Conservation (phyloP, 1,284 basidiomycete species). For the Microbotryum intermedium region DNA sequence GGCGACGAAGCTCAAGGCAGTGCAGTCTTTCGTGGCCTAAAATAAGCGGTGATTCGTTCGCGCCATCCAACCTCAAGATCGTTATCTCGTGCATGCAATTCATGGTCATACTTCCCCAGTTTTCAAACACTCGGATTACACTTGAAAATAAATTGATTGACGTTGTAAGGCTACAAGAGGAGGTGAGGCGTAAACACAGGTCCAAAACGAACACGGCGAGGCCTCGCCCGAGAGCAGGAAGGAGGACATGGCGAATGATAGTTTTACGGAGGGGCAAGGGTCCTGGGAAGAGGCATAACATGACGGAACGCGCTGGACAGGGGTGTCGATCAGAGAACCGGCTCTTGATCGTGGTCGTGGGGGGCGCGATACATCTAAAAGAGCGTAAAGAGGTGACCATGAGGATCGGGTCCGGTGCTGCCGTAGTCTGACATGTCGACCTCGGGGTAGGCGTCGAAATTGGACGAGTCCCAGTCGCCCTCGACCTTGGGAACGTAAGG, state of each 20-base stretch:
- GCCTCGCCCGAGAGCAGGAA: not conserved
- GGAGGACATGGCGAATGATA: not conserved
- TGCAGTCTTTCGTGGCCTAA: not conserved
- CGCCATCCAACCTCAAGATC: no score
- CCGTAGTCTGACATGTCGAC: conserved; percentile 33
- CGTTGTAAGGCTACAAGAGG: not conserved
- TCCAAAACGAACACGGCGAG: not conserved
- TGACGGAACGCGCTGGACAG: not conserved
- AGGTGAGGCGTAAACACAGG: not conserved
- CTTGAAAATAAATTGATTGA: no score
- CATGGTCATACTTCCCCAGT: no score
- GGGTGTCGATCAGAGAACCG: not conserved
- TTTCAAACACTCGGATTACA: not conserved
- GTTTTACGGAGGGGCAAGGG: not conserved
- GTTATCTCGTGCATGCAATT: not conserved
- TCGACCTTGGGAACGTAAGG: conserved; percentile 68
- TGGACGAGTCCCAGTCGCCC: conserved; percentile 41
- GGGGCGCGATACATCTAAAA: conserved; percentile 3
- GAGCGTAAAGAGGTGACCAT: conserved; percentile 33
- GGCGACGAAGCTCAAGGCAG: conserved; percentile 10
- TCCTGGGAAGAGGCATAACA: not conserved
- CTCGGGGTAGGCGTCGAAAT: conserved; percentile 36
- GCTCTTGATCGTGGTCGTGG: not conserved
- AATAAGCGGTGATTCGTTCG: no score
- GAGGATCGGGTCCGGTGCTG: conserved; percentile 31